Evolutionary conservation across 306 rosid species (phyloP).

Genomic region (Lathyrus oleraceus): DNA sequence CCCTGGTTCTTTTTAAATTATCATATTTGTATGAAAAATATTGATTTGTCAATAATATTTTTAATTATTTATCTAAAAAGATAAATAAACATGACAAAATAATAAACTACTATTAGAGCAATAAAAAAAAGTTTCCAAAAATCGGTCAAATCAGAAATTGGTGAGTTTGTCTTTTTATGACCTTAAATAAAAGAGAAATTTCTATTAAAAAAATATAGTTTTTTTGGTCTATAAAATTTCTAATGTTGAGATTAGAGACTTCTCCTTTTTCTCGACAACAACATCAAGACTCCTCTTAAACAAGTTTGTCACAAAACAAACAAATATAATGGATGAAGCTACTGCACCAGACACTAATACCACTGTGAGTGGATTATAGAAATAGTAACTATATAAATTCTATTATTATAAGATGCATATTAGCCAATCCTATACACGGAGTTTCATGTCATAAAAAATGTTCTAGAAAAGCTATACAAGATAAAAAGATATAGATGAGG

Average conservation of each 20-base stretch:
- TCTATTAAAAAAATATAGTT: too few species aligned
- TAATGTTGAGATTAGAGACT: background rate
- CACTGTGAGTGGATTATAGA: background rate
- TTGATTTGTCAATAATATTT: too few species aligned
- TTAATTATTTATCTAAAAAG: too few species aligned
- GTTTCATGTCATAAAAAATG: slow-evolving; percentile 2
- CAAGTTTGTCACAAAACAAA: background rate
- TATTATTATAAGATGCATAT: background rate
- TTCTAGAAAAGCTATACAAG: slow-evolving; percentile 15
- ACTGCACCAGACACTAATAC: background rate
- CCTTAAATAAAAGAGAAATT: too few species aligned
- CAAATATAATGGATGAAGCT: background rate
- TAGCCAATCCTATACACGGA: slow-evolving; percentile 20
- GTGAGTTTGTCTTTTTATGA: too few species aligned
- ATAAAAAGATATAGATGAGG: slow-evolving; percentile 8
- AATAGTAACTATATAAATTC: background rate
- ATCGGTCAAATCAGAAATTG: too few species aligned
- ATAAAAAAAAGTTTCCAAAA: too few species aligned
- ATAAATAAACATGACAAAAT: too few species aligned
- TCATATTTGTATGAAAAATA: too few species aligned
- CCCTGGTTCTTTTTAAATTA: too few species aligned
- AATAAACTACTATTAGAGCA: too few species aligned
- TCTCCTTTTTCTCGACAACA: background rate
- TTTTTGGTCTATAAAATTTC: too few species aligned
- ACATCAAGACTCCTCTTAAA: background rate